Base-by-base conservation (phyloP, 1,284 basidiomycete species). In the Naganishia albida region DNA sequence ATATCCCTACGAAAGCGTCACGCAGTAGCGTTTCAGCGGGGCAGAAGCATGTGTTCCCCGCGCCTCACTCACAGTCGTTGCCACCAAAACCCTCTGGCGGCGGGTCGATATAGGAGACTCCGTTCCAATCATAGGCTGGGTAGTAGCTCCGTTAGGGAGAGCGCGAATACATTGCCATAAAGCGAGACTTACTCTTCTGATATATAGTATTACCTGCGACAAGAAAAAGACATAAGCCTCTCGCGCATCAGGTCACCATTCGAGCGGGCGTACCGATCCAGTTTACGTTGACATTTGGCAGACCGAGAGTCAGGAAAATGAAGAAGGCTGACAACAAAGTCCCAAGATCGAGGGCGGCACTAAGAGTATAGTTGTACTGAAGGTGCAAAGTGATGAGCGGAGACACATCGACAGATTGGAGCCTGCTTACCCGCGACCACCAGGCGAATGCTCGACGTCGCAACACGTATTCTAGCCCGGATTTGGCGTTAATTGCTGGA, bases 371-470 rank as follows among this genome's bases (percentile, higher is more conserved):
- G 68, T 81, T 81, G 75, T 79, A 83, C 86, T 90, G 23, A 18
- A 26, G n/a, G n/a, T n/a, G n/a, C n/a, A n/a, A n/a, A n/a, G n/a
- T n/a, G n/a, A n/a, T n/a, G n/a, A 38, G 18, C 30, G 52, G 30
- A 20, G 23, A 13, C 76, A 28, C 64, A 51, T 16, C 39, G 42
- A 54, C 15, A 40, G 13, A 46, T 39, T 59, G 57, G 13, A 28
- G 55, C 51, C 62, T 48, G 63, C 89, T 88, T 62, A 89, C 77
- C 83, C 96, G 97, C 75, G 87, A 88, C 95, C 95, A 99, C 93
- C 93, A 97, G 1, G 80, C 75, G 79, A 96, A 97, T 74, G 88
- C 86, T 66, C 83, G 81, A 73, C 88, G 85, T 63, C 93, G 82
- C 38, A 96, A 81, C 63, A 89, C 77, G 79, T 88, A 98, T 76